Conservation (phyloP, 768 basidiomycete species). For the Tulasnella sp. region DNA sequence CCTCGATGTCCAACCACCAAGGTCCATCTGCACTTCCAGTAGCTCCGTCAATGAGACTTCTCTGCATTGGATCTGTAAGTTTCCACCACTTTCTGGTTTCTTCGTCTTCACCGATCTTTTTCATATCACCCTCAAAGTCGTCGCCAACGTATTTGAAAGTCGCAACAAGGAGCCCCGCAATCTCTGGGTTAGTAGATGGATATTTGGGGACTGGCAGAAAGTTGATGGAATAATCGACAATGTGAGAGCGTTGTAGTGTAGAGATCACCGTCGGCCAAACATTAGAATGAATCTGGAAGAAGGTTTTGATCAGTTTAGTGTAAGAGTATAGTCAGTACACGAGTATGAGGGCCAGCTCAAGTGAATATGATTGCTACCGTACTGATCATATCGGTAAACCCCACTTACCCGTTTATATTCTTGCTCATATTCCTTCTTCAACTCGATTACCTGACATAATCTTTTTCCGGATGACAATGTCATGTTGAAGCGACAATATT, state of each 20-base stretch:
- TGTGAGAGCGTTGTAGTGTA: constrained; percentile 46
- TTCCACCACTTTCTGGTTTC: constrained; percentile 70
- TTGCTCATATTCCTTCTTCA: constrained; percentile 28
- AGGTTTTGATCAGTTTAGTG: constrained; percentile 42
- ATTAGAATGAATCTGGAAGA: constrained; percentile 40
- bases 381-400: constrained; percentile 35
- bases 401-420: constrained; percentile 23
- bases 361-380: constrained; percentile 28
- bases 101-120: constrained; percentile 43
- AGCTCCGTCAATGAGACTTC: constrained; percentile 57
- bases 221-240: constrained; percentile 66
- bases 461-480: no score
- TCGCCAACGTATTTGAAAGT: constrained; percentile 60
- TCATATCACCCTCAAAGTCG: constrained; percentile 57
- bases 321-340: constrained; percentile 8
- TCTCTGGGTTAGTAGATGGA: not conserved
- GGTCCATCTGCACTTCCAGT: constrained; percentile 51
- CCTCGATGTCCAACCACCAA: constrained; percentile 54
- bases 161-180: constrained; percentile 49
- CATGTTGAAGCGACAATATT: no score
- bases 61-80: constrained; percentile 65
- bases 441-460: constrained; percentile 62
- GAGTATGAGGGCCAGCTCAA: not conserved
- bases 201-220: constrained; percentile 36
- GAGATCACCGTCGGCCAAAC: constrained; percentile 62